Evolutionary conservation across 2,329 filamentous ascomycete species (phyloP), one percentile per base, ranked within the genome.

Genomic region (Ceratocystis papillata): DNA sequence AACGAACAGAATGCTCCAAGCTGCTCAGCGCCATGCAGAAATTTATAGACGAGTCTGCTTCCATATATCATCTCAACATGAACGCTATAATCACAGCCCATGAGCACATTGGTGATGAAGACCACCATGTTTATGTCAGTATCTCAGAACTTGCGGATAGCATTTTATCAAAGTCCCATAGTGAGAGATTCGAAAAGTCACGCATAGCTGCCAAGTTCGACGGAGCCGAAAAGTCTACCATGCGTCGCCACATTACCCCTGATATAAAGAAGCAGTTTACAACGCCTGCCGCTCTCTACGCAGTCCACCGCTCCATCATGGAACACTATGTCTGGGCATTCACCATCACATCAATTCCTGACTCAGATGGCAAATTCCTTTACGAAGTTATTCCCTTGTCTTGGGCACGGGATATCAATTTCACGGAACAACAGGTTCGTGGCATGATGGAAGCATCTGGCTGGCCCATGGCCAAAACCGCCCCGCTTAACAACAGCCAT

Each of bases 241-340:
- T 48, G 61, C 61, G 46, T 28, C 61, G 28, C 22, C 6, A 28
- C 25, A 63, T 63, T 44, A 65, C 37, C 7, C 50, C 46, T 10
- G 61, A 67, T 25, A 20, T 45, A 15, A 41, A 17, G 6, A 50
- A 33, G 53, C 63, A 25, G 6, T 44, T 28, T 62, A 73, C 8
- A 80, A 80, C 64, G 0, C 69, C 79, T 0, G 71, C 78, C 33
- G 79, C 81, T 7, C 74, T 90, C 4, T 88, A 90, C 71, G 88
- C 89, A 3, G 83, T 91, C 5, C 86, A 90, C 70, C 82, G 82
- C 66, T 81, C 86, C 7, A 73, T 93, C 6, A 73, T 80, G 28
- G 77, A 80, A 50, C 80, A 85, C 67, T 83, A 86, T 7, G 78
- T 84, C 64, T 82, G 79, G 33, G 62, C 71, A 25, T 89, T 91